These are phyloP conservation scores for Suillus tomentosus DNA, from an alignment of 768 basidiomycete genomes.

Conservation along the genomic window DNA sequence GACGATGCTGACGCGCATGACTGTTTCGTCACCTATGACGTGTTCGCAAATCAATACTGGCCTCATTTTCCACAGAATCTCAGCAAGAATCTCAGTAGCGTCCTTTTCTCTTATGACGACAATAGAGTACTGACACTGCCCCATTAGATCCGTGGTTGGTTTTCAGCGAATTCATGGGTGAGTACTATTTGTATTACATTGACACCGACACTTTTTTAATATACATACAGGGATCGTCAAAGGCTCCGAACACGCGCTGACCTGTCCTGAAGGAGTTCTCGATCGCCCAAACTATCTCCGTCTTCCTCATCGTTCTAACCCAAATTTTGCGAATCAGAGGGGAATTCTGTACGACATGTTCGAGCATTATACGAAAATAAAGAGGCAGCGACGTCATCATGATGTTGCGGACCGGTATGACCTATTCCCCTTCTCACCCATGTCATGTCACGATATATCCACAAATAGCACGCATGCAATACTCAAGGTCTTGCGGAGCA, in stretches of 20 bases:
- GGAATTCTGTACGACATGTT: slow-evolving; percentile 55
- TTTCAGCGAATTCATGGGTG: slow-evolving; percentile 52
- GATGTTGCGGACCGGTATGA: slow-evolving; percentile 64
- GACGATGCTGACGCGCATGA: slow-evolving; percentile 23
- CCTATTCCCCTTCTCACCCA: neutral
- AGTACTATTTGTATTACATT: too few relatives aligned
- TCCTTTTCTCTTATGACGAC: neutral
- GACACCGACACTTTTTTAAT: too few relatives aligned
- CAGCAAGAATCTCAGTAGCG: slow-evolving; percentile 54
- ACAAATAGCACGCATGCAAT: slow-evolving; percentile 51
- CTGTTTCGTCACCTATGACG: slow-evolving; percentile 44
- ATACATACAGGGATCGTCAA: too few relatives aligned
- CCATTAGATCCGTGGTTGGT: slow-evolving; percentile 59
- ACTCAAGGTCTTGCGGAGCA: slow-evolving; percentile 34
- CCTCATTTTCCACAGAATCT: slow-evolving; percentile 52
- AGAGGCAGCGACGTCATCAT: slow-evolving; percentile 41
- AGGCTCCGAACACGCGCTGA: too few relatives aligned
- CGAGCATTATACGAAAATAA: slow-evolving; percentile 48
- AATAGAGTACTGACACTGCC: slow-evolving; percentile 1
- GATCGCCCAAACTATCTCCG: slow-evolving; percentile 45
- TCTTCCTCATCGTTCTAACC: slow-evolving; percentile 53
- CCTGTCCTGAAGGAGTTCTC: slow-evolving; percentile 37
- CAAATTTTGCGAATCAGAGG: slow-evolving; percentile 54
- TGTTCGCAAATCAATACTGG: slow-evolving; percentile 60
- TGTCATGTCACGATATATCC: slow-evolving; percentile 6